Conservation (phyloP, 148 eudicot species). For the Camellia japonica region DNA sequence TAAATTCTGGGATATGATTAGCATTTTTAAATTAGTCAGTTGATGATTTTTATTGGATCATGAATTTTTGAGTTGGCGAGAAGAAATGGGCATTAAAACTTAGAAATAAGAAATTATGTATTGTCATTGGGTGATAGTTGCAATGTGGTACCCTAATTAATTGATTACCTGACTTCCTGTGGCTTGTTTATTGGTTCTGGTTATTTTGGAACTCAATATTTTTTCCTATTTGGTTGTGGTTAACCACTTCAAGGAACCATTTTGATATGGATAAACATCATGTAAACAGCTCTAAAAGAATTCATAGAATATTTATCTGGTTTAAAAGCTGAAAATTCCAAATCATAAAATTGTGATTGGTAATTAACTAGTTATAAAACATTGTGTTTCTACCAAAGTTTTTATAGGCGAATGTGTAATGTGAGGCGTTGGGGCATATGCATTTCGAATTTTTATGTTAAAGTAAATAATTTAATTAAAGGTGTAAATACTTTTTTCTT, state of each 20-base stretch:
- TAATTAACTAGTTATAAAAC: too few species aligned
- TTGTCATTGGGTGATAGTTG: too few species aligned
- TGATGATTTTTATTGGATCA: neutral
- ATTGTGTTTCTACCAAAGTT: neutral
- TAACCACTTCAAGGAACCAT: neutral
- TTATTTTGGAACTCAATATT: neutral
- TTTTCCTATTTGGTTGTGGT: neutral
- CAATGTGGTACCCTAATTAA: too few species aligned
- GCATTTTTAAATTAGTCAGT: neutral
- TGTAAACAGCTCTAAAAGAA: neutral
- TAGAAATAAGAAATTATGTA: too few species aligned
- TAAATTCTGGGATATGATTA: neutral
- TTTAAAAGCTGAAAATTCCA: neutral
- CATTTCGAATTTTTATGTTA: too few species aligned
- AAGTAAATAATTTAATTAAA: too few species aligned
- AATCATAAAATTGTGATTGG: neutral
- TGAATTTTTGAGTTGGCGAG: neutral
- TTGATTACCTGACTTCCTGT: too few species aligned
- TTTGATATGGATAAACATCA: neutral
- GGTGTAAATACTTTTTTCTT: too few species aligned
- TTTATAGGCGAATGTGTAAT: too few species aligned
- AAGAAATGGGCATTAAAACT: neutral
- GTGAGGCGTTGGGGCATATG: too few species aligned
- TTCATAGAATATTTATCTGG: neutral
- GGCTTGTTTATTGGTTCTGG: neutral